Evolutionary conservation across 345 rosid species (phyloP).

Genomic region (Euclidium syriacum): DNA sequence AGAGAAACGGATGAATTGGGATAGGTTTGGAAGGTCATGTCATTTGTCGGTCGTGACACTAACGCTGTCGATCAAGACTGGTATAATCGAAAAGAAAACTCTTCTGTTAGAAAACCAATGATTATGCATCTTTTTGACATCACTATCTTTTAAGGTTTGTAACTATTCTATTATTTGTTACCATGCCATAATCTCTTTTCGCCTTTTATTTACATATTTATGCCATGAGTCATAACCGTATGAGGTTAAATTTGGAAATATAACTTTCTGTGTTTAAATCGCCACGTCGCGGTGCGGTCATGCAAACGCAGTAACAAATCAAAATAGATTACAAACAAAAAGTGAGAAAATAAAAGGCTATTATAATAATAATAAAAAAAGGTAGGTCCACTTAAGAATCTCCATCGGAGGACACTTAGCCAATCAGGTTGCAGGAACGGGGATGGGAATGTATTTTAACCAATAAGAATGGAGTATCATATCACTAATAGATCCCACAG

Average conservation of each 20-base stretch:
- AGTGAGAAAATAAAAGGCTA: background rate
- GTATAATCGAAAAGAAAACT: too few species aligned
- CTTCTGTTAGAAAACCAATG: too few species aligned
- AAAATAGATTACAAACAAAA: background rate
- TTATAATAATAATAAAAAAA: background rate
- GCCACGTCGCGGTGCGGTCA: background rate
- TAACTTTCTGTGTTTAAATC: background rate
- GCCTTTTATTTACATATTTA: background rate
- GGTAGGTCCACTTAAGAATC: constrained; percentile 38
- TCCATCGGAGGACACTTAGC: constrained; percentile 16
- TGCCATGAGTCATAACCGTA: background rate
- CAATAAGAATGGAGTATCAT: constrained; percentile 38
- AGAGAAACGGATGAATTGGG: too few species aligned
- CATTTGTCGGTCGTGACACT: too few species aligned
- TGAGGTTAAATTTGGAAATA: background rate
- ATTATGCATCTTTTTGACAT: too few species aligned
- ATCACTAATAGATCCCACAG: constrained; percentile 26
- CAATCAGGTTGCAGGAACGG: constrained; percentile 30
- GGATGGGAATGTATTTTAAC: constrained; percentile 33
- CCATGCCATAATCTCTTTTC: background rate
- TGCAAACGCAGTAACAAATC: background rate
- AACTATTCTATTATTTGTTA: too few species aligned
- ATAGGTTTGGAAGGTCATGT: too few species aligned
- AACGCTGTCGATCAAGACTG: too few species aligned
- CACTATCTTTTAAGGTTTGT: too few species aligned